Conservation (phyloP, 2,329 filamentous ascomycete genomes). For the Beauveria australis region DNA sequence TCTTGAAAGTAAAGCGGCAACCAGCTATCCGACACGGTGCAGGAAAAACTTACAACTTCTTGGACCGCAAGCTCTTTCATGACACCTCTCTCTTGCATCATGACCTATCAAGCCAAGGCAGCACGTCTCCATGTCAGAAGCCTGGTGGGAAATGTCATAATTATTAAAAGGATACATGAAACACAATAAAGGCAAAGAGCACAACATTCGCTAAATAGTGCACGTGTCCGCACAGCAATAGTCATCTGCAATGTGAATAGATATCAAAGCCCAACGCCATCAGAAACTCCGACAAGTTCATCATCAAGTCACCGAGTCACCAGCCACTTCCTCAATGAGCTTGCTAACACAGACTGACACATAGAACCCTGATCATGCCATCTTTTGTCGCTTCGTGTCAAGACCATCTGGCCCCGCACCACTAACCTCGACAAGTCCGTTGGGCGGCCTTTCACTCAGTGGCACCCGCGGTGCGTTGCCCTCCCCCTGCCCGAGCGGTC, state of each 20-base stretch:
- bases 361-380: constrained; percentile 18
- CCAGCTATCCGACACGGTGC: too few relatives aligned
- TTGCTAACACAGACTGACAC: background rate
- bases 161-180: too few relatives aligned
- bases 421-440: constrained; percentile 21
- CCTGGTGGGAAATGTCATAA: too few relatives aligned
- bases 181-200: too few relatives aligned
- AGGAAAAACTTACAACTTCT: too few relatives aligned
- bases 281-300: constrained; percentile 2
- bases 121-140: too few relatives aligned
- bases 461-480: constrained; percentile 29
- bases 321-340: background rate
- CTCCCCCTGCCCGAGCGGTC: constrained; percentile 27
- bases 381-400: constrained; percentile 47
- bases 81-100: too few relatives aligned
- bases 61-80: too few relatives aligned
- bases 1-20: too few relatives aligned
- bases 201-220: constrained; percentile 1
- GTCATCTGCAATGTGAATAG: background rate
- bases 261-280: background rate
- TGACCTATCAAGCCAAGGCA: too few relatives aligned
- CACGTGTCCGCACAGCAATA: background rate
- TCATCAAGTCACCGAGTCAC: background rate
- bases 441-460: constrained; percentile 43
- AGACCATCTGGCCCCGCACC: constrained; percentile 20